Base-by-base conservation (phyloP, 805 yeast genomes). In the Lachancea mirantina region DNA sequence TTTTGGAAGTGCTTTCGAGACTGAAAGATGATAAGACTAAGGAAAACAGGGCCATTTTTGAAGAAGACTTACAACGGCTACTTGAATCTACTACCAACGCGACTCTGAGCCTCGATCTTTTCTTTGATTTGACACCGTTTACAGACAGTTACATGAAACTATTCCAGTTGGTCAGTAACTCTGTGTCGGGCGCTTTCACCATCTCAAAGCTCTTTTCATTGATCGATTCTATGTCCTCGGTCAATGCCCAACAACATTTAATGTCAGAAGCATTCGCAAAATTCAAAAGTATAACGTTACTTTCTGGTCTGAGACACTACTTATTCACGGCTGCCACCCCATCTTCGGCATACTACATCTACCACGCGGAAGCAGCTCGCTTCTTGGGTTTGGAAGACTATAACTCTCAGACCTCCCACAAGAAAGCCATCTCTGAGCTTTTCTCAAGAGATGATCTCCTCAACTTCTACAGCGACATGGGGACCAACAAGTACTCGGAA, bases 1-100 rank as follows among this genome's bases (percentile, higher is more conserved):
- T 87, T 13, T 71, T 74, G 18, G 94, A 82, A 38, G 62, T 87
- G 10, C 58, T 78, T 25, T 45, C 68, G 13, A 71, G 51, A 32
- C 38, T 64, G 20, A 57, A 55, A 28, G 54, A 53, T 5, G 65
- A 36, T n/a, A 34, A 36, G 13, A 41, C 40, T n/a, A 30, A 30
- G 19, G 36, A 58, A 61, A 34, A 67, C 27, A 31, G 18, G 7
- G 26, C 29, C 10, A 39, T 47, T 3, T 28, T 57, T 5, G 35
- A 40, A 6, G 36, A 38, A 5, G 55, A 55, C 32, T 23, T 52
- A 6, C 38, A 44, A 15, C 45, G 43, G 26, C 34, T 55, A 8
- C 29, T 51, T 14, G 27, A 39, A 6, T 39, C 39, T 22, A 38
- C 50, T n/a, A 32, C 30, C n/a, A 42, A 40, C 13, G 48, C 48